Percentiles rank a stretch among this genome's conserved stretches.
Conservation (phyloP, 352 stramenopile genomes). For the Phytophthora chlamydospora region DNA sequence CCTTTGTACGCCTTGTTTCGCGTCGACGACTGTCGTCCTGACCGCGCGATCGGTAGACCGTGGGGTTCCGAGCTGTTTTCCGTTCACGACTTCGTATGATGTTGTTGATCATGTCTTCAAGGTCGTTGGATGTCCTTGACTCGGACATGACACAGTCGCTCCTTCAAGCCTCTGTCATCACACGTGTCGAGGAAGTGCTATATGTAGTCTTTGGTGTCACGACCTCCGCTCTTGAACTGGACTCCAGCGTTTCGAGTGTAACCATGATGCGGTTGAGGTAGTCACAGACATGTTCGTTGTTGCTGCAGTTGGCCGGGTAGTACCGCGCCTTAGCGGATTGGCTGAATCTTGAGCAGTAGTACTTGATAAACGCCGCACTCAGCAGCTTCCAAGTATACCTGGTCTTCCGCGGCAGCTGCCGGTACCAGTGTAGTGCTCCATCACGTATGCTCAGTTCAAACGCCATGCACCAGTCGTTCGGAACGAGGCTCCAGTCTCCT, state of each 20-base stretch:
- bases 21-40: not conserved
- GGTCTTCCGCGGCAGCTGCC: not conserved
- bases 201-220: not conserved
- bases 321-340: conserved; percentile 5
- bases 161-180: not conserved
- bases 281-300: conserved; percentile 2
- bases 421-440: conserved; percentile 2
- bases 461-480: too few relatives aligned
- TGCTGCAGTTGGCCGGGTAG: conserved; percentile 1
- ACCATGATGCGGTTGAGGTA: conserved; percentile 5
- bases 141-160: not conserved
- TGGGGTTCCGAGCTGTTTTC: too few relatives aligned
- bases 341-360: conserved; percentile 1
- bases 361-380: not conserved
- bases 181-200: not conserved
- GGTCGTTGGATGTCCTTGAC: not conserved
- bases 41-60: too few relatives aligned
- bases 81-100: not conserved
- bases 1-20: not conserved
- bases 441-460: too few relatives aligned
- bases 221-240: too few relatives aligned
- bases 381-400: not conserved
- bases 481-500: not conserved
- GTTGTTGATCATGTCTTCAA: not conserved
- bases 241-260: too few relatives aligned